Evolutionary conservation across 2,329 filamentous ascomycete genomes (phyloP).

Genomic region (Phaeomoniella chlamydospora): DNA sequence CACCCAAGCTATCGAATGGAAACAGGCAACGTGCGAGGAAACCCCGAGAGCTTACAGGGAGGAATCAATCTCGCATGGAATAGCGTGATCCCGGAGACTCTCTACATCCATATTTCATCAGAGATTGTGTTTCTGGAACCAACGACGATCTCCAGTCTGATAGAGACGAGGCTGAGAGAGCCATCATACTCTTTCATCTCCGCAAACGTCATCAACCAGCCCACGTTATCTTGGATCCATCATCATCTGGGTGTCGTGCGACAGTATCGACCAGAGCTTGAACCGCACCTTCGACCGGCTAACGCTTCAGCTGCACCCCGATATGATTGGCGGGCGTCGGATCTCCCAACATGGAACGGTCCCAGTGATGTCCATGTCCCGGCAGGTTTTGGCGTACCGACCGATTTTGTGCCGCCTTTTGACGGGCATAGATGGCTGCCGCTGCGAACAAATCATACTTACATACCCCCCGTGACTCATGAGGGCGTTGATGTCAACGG

Average conservation of each 20-base stretch:
- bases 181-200: constrained; percentile 36
- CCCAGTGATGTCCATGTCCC: constrained; percentile 13
- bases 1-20: not conserved
- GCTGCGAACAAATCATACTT: constrained; percentile 23
- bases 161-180: constrained; percentile 35
- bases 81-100: not conserved
- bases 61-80: constrained; percentile 2
- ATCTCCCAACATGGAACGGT: constrained; percentile 18
- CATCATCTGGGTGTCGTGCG: constrained; percentile 37
- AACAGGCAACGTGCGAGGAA: constrained; percentile 17
- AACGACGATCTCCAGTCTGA: constrained; percentile 34
- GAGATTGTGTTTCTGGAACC: constrained; percentile 19
- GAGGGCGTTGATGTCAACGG: constrained; percentile 22
- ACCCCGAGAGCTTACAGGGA: constrained; percentile 6
- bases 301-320: constrained; percentile 2
- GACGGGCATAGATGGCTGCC: constrained; percentile 37
- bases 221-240: constrained; percentile 37
- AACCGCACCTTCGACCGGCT: constrained; percentile 1
- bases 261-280: constrained; percentile 36
- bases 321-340: constrained; percentile 15
- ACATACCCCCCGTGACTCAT: constrained; percentile 31
- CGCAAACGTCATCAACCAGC: constrained; percentile 42
- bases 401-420: constrained; percentile 11
- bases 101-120: constrained; percentile 2
- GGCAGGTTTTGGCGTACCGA: constrained; percentile 10